Evolutionary conservation across 164 flowering plant genomes (phyloP), one percentile per base, ranked within the genome.

Genomic region (Stephania cephalantha): DNA sequence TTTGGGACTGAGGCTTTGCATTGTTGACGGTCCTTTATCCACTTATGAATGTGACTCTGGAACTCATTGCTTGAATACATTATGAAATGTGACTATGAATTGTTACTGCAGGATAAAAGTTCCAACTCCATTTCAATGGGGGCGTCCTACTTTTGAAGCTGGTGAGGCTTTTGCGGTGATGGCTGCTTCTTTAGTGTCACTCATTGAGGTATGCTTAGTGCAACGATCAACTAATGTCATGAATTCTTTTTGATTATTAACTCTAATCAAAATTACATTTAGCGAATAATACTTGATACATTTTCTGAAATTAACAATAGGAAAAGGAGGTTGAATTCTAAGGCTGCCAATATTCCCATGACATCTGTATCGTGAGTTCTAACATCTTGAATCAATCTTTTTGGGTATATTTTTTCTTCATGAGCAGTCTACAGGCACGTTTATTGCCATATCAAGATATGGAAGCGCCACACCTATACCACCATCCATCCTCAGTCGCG

Each of bases 121-220:
- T 75, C 97, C 97, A 15, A 82, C 78, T 79, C 97, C 93, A 64
- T 90, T 91, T 79, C 95, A 90, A 73, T 91, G 97, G 95, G 97
- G 98, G 31, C 58, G 75, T 25, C 97, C 98, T 1, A 88, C 91
- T 70, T 93, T 93, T 74, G 55, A 85, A 67, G 87, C 83, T 50
- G 89, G 87, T 61, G 94, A 90, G 69, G 83, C 82, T 79, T 87
- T 93, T 83, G 90, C 91, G 13, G 81, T 90, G 90, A 88, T 89
- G 87, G 84, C 88, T 63, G 92, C 98, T 78, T 85, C 95, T 55
- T 81, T 92, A 76, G 93, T 86, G 75, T 82, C 93, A 73, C 86
- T 90, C 18, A 76, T 87, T 69, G 98, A 93, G 95, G 98, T 91
- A 71, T 46, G 61, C 29, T 71, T 30, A 30, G 30, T 61, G 25